Evolutionary conservation across 2,329 filamentous ascomycete species (phyloP), one percentile per base, ranked within the genome.

Genomic region (Thyridium curvatum): DNA sequence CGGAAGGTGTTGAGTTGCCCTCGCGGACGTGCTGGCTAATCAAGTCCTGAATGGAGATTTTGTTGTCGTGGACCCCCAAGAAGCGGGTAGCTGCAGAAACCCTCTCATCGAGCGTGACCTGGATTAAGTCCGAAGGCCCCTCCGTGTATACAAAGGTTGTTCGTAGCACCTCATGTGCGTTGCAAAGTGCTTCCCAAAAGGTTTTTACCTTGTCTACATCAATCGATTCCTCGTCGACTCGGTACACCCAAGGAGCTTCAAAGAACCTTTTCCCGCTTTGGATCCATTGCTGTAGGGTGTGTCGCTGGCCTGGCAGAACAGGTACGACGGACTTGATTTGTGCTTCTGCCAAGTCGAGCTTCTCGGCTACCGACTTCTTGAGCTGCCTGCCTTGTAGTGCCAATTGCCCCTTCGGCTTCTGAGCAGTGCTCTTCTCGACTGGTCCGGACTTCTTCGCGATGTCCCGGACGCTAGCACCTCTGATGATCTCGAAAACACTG

Each of bases 201-300:
- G 3, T 16, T 18, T 29, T 32, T 14, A 49, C 32, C 12, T 30
- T 37, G 12, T 38, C n/a, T 12, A 17, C 29, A 16, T 44, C 39
- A 5, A 52, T 14, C 12, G 40, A 41, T 2, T 15, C 14, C 13
- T 43, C 43, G n/a, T 29, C n/a, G 12, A 52, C 18, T 8, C 44
- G 44, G 40, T 46, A 52, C n/a, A 44, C 47, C 50, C 50, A 52
- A 3, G 50, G 50, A 8, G 50, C 46, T 30, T 52, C 50, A 18
- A 51, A 49, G 43, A 52, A 52, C n/a, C 50, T 41, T 40, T 46
- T 50, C 13, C 50, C 50, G 30, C 41, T 45, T 41, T 45, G 36
- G 14, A 52, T 18, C 50, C 49, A 52, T 18, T 50, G 46, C 37
- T 47, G 30, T 29, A 52, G 38, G 12, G 39, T 39, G 8, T 32